phyloP scores from a whole-genome alignment of 2,329 filamentous ascomycete species.

The Beauveria pseudobassiana region DNA sequence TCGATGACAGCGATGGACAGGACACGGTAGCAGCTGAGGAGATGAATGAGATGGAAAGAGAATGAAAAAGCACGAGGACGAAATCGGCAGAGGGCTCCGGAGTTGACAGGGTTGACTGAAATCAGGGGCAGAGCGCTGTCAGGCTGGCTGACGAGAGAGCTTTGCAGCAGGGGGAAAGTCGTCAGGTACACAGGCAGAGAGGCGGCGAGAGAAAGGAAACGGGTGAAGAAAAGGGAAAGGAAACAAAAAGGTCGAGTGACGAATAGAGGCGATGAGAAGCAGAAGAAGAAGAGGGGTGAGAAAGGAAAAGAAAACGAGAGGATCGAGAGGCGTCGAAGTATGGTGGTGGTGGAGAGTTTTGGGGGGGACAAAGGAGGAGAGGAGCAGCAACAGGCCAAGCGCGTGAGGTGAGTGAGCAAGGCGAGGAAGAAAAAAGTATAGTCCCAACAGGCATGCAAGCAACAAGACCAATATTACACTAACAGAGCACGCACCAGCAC shows the following conservation, averaged over 20 bases:
- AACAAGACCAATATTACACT: background rate
- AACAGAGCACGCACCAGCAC: constrained; percentile 6
- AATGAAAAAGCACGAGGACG: constrained; percentile 5
- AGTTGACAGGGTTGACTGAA: constrained; percentile 2
- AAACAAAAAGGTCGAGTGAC: constrained; percentile 1
- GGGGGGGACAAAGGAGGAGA: constrained; percentile 10
- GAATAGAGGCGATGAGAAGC: constrained; percentile 10
- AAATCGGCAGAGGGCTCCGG: constrained; percentile 8
- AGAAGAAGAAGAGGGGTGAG: constrained; percentile 3
- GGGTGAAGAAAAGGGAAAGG: background rate
- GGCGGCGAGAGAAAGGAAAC: background rate
- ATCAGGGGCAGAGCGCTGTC: constrained; percentile 10
- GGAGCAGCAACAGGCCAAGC: background rate
- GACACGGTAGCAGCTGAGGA: background rate
- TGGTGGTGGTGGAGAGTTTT: constrained; percentile 8
- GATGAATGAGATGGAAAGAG: background rate
- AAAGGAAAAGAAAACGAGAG: constrained; percentile 8
- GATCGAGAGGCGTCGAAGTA: constrained; percentile 2
- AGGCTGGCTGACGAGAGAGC: constrained; percentile 6
- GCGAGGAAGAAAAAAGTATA: background rate
- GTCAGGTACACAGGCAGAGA: background rate
- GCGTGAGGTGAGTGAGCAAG: background rate
- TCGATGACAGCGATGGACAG: constrained; percentile 1
- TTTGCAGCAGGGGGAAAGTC: background rate
- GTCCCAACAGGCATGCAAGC: constrained; percentile 4